These are phyloP conservation scores for Diaporthe citriasiana DNA, from an alignment of 2,329 filamentous ascomycete genomes.

Conservation along the genomic window DNA sequence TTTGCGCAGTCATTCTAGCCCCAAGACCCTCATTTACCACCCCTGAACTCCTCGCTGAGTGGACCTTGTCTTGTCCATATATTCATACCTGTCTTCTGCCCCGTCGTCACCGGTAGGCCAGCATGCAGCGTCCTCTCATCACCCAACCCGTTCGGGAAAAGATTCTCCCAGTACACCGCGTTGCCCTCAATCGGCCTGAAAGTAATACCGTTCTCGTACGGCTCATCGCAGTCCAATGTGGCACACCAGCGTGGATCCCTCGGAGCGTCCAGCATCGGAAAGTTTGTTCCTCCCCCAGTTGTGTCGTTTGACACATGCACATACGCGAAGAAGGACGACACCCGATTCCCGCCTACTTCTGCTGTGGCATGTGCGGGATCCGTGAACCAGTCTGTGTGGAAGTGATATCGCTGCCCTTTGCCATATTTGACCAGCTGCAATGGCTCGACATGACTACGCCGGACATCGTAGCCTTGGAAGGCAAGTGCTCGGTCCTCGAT, in stretches of 20 bases:
- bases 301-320: slow-evolving; percentile 52
- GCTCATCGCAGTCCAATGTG: slow-evolving; percentile 55
- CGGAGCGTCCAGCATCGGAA: slow-evolving; percentile 54
- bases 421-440: slow-evolving; percentile 58
- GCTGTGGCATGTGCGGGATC: slow-evolving; percentile 50
- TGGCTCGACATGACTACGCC: slow-evolving; percentile 53
- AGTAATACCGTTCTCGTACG: slow-evolving; percentile 56
- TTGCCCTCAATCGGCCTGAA: slow-evolving; percentile 56
- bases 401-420: slow-evolving; percentile 55
- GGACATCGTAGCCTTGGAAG: slow-evolving; percentile 56
- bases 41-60: slow-evolving; percentile 45
- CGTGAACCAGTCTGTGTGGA: slow-evolving; percentile 60
- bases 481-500: slow-evolving; percentile 56
- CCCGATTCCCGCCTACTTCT: slow-evolving; percentile 54
- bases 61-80: slow-evolving; percentile 57
- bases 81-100: slow-evolving; percentile 59
- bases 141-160: slow-evolving; percentile 52
- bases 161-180: slow-evolving; percentile 58
- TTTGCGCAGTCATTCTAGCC: not conserved
- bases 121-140: slow-evolving; percentile 57
- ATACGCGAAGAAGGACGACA: slow-evolving; percentile 58
- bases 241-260: slow-evolving; percentile 55
- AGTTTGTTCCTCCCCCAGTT: slow-evolving; percentile 57
- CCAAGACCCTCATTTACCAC: slow-evolving; percentile 36
- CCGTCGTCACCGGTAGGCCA: slow-evolving; percentile 56